Base-by-base conservation (phyloP, 2,329 filamentous ascomycete species). In the Volutella citrinella region DNA sequence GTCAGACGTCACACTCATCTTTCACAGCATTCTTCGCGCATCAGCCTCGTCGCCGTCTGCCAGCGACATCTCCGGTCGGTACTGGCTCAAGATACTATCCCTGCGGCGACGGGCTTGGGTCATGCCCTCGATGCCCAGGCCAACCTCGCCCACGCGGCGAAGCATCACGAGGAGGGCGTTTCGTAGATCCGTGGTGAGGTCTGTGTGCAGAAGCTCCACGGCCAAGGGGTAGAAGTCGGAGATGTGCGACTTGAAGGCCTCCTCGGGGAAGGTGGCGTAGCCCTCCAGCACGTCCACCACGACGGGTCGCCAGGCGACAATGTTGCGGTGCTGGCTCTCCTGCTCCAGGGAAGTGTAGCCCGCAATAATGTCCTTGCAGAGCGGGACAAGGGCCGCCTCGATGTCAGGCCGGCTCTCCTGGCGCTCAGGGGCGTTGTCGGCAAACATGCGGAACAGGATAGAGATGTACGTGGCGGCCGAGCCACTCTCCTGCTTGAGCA, bases 381-480 rank as follows among this genome's bases (percentile, higher is more conserved):
- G 76, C 38, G 94, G 94, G 17, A 98, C 87, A 17, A 99, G 74
- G 2, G 93, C 94, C 24, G 82, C 82, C 65, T 98, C 93, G 0
- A 94, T 95, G 46, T 95, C 87, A 3, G 75, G 72, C 25, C 90
- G 79, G 51, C 79, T 89, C 40, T 84, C 82, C 37, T 83, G 81
- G 32, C 93, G 79, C 63, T 96, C 90, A 7, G 85, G 82, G 22
- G 83, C 79, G 41, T 85, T 83, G 55, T 99, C 93, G 29, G 87
- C 85, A 63, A 95, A 98, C 93, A 99, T 98, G 30, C 93, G 78
- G 65, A 98, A 88, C 18, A 99, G 69, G 47, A 99, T 98, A 42
- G 85, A 85, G 21, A 98, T 88, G 59, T 98, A 99, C 3, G 94
- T 96, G 4, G 87, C 87, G 1, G 93, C 93, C 35, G 84, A 87